Base-by-base conservation (phyloP, 306 rosid species). In the Lagenaria siceraria region DNA sequence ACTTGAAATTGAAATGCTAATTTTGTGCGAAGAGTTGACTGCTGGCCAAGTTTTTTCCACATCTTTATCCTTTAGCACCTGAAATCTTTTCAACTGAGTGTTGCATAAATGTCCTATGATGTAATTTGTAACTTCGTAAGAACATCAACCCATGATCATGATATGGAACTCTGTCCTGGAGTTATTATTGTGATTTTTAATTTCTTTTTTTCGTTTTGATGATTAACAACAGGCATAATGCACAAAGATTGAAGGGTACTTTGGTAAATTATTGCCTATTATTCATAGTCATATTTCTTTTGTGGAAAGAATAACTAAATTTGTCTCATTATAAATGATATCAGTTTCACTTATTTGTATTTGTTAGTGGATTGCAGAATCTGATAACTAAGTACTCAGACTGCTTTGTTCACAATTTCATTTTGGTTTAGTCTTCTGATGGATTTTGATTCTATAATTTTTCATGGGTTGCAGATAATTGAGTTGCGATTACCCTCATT, bases 401-500 rank as follows among this genome's bases (percentile, higher is more conserved):
- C 38, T 42, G 12, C 3, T 24, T 10, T 70, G 43, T 70, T 70
- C 18, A 27, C 38, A 75, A 75, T 40, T 11, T 75, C 36, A 10
- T 35, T 29, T 54, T 72, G 14, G 22, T 15, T 8, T 8, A 9
- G 25, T 25, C 61, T 73, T 51, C 15, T 74, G 29, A 52, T 52
- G 54, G 33, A 13, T 75, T n/a, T n/a, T 75, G 40, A 17, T 56
- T 75, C 53, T n/a, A 35, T 56, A 65, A 38, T 10, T 35, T 31
- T 17, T 9, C 6, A 54, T n/a, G 48, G 12, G n/a, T 76, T 87
- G 77, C 92, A 92, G 98, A 63, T 92, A 74, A 87, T 95, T 85
- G 97, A 95, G 78, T 79, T 95, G 65, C 93, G 21, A 31, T 93
- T 95, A 24, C 97, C 98, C 11, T 92, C 98, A 19, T 90, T 95